Percentiles rank a stretch among this genome's conserved stretches.
phyloP scores from a whole-genome alignment of 2,329 filamentous ascomycete genomes.

The Magnaporthiopsis incrustans region DNA sequence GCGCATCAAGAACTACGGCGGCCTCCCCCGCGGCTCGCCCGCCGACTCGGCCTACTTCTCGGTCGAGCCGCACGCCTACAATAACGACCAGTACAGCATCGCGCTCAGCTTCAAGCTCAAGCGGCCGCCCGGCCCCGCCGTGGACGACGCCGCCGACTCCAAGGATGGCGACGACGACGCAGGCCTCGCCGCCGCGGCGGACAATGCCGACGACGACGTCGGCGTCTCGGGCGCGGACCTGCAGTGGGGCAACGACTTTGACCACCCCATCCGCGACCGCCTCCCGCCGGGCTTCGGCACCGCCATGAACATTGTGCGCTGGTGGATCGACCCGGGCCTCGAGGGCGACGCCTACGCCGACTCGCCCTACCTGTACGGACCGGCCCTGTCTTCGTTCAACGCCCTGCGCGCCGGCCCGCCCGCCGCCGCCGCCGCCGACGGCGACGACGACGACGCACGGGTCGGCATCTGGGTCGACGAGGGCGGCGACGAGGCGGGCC shows the following conservation, averaged over 20 bases:
- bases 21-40: slow-evolving; percentile 66
- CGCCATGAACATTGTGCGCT: slow-evolving; percentile 77
- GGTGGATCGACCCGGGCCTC: slow-evolving; percentile 84
- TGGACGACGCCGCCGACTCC: slow-evolving; percentile 1
- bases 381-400: slow-evolving; percentile 74
- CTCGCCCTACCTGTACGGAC: slow-evolving; percentile 76
- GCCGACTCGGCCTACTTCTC: slow-evolving; percentile 70
- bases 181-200: slow-evolving; percentile 10
- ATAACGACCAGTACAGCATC: slow-evolving; percentile 77
- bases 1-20: slow-evolving; percentile 58
- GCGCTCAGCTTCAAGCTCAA: slow-evolving; percentile 72
- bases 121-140: slow-evolving; percentile 17
- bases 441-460: slow-evolving; percentile 31
- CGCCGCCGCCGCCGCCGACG: slow-evolving; percentile 21
- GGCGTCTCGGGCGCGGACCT: slow-evolving; percentile 64
- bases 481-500: slow-evolving; percentile 48
- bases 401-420: slow-evolving; percentile 56
- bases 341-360: slow-evolving; percentile 88
- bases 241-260: slow-evolving; percentile 94
- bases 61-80: slow-evolving; percentile 54
- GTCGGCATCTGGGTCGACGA: slow-evolving; percentile 52
- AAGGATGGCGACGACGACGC: slow-evolving; percentile 17
- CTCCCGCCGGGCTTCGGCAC: slow-evolving; percentile 81
- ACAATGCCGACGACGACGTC: slow-evolving; percentile 15
- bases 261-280: slow-evolving; percentile 77